Conservation (phyloP, 768 basidiomycete genomes). For the Hirschioporus abietinus region DNA sequence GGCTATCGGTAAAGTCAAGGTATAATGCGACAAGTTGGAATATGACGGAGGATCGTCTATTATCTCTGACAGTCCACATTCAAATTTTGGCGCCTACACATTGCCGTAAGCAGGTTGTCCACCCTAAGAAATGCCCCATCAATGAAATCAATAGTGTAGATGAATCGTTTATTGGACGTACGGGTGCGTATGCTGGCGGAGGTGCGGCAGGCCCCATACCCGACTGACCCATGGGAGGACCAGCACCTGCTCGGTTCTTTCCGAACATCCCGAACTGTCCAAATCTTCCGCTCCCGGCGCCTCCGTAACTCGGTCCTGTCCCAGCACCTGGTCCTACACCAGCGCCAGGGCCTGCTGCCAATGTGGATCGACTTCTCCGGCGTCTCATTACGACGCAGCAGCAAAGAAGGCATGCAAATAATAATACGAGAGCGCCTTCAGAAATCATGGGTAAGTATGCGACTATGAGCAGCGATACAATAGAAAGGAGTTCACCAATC, state of each 20-base stretch:
- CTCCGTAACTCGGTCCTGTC: too few species aligned
- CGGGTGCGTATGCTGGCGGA: background rate
- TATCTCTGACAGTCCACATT: too few species aligned
- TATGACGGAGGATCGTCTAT: too few species aligned
- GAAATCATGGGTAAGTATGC: background rate
- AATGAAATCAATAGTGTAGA: too few species aligned
- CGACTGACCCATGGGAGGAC: background rate
- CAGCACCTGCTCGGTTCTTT: background rate
- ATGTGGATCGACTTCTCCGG: background rate
- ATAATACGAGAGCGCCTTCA: background rate
- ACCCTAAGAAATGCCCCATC: too few species aligned
- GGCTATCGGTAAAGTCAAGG: too few species aligned
- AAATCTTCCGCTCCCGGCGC: background rate
- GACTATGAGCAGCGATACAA: background rate
- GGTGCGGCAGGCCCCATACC: background rate
- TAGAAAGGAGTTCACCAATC: background rate
- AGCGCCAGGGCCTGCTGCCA: background rate
- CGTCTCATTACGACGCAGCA: background rate
- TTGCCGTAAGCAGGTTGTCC: too few species aligned
- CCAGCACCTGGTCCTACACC: too few species aligned
- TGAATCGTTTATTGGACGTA: background rate
- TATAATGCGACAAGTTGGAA: too few species aligned
- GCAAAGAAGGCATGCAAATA: background rate
- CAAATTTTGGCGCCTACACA: too few species aligned
- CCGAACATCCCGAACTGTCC: background rate